phyloP scores from a whole-genome alignment of 345 rosid genomes.

The Stellera chamaejasme region DNA sequence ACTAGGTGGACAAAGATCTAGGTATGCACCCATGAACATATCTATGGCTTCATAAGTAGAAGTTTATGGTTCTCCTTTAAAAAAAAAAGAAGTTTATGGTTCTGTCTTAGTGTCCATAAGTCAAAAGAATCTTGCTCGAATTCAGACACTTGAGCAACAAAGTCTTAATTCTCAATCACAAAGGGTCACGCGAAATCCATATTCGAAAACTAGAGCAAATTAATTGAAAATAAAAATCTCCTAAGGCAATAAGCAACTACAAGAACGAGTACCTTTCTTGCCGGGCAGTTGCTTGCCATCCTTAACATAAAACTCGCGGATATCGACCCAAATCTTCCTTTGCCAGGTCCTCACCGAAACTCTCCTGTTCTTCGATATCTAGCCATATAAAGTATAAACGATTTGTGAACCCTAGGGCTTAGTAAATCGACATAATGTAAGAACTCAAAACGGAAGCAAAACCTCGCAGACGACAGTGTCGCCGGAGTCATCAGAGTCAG shows the following conservation, averaged over 20 bases:
- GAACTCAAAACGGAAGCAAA: not conserved
- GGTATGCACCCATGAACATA: no score
- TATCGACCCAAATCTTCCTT: conserved; percentile 70
- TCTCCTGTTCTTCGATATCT: conserved; percentile 85
- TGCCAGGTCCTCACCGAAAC: conserved; percentile 83
- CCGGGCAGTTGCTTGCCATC: conserved; percentile 83
- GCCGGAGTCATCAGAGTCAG: conserved; percentile 50
- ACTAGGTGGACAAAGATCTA: no score
- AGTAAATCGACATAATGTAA: not conserved
- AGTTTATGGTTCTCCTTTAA: no score
- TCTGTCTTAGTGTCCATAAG: no score
- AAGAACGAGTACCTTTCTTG: conserved; percentile 48
- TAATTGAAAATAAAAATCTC: not conserved
- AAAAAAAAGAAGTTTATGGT: no score
- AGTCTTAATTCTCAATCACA: no score
- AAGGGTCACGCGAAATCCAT: conserved; percentile 1
- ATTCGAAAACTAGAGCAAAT: not conserved
- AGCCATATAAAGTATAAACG: conserved; percentile 4
- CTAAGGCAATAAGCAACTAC: not conserved
- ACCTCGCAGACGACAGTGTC: conserved; percentile 80
- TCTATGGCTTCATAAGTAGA: no score
- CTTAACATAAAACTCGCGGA: conserved; percentile 83
- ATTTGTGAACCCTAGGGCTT: conserved; percentile 11
- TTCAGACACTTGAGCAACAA: no score
- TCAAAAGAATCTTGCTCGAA: no score